phyloP scores from a whole-genome alignment of 2,329 filamentous ascomycete genomes.

The Fusarium papillatum region DNA sequence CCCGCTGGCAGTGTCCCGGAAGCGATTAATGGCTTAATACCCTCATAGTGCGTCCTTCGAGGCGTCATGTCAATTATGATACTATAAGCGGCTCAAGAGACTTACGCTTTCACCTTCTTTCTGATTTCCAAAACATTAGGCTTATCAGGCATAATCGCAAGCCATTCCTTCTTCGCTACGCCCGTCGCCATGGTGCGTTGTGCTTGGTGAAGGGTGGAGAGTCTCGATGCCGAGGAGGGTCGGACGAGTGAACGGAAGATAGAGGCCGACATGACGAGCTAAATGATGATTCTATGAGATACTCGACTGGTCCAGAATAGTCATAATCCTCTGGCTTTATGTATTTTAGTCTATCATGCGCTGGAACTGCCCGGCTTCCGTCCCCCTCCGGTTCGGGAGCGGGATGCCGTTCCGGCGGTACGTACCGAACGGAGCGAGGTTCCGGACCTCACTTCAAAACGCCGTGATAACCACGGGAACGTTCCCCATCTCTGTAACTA shows the following conservation, averaged over 20 bases:
- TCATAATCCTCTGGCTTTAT: not conserved
- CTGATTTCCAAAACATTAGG: constrained; percentile 17
- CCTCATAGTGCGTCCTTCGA: constrained; percentile 25
- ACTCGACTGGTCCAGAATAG: too few relatives aligned
- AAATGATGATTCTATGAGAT: not conserved
- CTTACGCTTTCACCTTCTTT: constrained; percentile 20
- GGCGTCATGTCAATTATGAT: not conserved
- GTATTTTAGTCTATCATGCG: not conserved
- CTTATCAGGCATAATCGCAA: constrained; percentile 21
- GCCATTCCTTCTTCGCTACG: constrained; percentile 14
- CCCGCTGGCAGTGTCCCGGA: constrained; percentile 27
- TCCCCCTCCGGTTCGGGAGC: not conserved
- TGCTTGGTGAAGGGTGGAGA: not conserved
- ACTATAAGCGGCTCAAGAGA: not conserved
- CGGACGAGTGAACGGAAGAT: not conserved
- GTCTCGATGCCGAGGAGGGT: not conserved
- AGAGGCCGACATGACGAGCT: not conserved
- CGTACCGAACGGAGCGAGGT: constrained; percentile 7
- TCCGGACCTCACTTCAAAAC: constrained; percentile 5
- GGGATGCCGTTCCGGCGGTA: constrained; percentile 14
- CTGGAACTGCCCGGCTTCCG: not conserved
- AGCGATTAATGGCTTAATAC: constrained; percentile 32
- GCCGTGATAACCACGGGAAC: not conserved
- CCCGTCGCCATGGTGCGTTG: constrained; percentile 15
- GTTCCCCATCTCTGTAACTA: too few relatives aligned